Evolutionary conservation across 331 rosid genomes (phyloP).

Genomic region (Acacia concinna): DNA sequence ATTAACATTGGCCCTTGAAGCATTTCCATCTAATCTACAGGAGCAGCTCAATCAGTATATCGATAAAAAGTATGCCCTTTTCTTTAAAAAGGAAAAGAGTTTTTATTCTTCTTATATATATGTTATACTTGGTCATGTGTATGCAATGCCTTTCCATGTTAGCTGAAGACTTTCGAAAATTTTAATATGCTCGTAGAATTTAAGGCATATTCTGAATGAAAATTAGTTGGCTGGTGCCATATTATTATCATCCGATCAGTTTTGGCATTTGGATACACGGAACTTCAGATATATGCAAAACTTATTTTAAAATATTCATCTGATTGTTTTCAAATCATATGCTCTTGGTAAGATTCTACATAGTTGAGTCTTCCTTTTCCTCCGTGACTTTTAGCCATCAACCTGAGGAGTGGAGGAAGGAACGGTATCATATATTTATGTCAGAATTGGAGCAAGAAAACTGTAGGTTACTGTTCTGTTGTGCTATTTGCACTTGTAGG

Average conservation of each 20-base stretch:
- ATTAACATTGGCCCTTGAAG: conserved; percentile 77
- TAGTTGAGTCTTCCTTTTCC: neutral
- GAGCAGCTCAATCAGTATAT: conserved; percentile 70
- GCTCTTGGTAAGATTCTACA: neutral
- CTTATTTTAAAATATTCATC: neutral
- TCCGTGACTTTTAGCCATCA: conserved; percentile 3
- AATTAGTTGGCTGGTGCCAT: neutral
- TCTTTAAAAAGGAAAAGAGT: neutral
- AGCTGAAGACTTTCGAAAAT: neutral
- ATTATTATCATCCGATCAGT: neutral
- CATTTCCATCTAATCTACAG: conserved; percentile 78
- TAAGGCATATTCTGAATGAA: neutral
- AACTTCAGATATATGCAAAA: no score
- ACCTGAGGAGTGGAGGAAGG: neutral
- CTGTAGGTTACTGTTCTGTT: neutral
- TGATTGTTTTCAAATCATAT: neutral
- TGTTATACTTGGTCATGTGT: neutral
- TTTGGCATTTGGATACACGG: neutral
- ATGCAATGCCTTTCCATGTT: conserved; percentile 5
- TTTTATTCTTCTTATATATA: neutral
- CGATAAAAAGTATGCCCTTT: conserved; percentile 56
- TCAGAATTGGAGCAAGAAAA: neutral
- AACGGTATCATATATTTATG: neutral
- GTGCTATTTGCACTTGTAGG: neutral
- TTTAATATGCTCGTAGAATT: neutral